Evolutionary conservation across 257 asterid genomes (phyloP), one percentile per base, ranked within the genome.

Genomic region (Verbena officinalis): DNA sequence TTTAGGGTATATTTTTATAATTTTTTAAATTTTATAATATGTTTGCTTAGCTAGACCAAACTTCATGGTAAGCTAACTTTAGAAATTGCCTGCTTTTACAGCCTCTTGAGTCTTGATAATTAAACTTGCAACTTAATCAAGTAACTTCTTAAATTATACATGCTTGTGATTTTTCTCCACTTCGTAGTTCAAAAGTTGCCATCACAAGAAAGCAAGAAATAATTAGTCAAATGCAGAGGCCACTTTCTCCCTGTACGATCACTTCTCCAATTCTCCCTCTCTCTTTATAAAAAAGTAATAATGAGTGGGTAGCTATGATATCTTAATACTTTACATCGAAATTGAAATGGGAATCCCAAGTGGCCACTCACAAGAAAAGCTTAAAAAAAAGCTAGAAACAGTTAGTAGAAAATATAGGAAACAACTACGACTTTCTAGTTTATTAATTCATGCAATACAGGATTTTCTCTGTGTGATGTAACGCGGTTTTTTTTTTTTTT

Each of bases 141-240:
- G 33, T 27, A 27, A 27, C 33, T 27, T 27, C 5, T 27, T 27
- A 27, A 27, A 27, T 27, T 27, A 27, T 27, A 27, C 1, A 8
- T 6, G 53, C 53, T 16, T 17, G 53, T 46, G 53, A 46, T 16
- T 46, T 8, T 17, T 17, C 24, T 19, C 31, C 31, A 19, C 15
- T 20, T 20, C 17, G 56, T 20, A 4, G 56, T 50, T 50, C 33
- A 50, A 50, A 50, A 46, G 53, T 46, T 16, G 12, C 13, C 17
- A 22, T 20, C 56, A 50, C 33, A 21, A n/a, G n/a, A n/a, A 13
- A 24, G 33, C 20, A 21, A 21, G 33, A 20, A 9, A 50, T 11
- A 50, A 50, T 53, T 24, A 53, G 59, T 53, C 39, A 54, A 54
- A 6, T 9, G 42, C 16, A 19, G 40, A 23, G 40, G 20, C 60